Conservation (phyloP, 352 stramenopile species). For the Globisporangium alternatum region DNA sequence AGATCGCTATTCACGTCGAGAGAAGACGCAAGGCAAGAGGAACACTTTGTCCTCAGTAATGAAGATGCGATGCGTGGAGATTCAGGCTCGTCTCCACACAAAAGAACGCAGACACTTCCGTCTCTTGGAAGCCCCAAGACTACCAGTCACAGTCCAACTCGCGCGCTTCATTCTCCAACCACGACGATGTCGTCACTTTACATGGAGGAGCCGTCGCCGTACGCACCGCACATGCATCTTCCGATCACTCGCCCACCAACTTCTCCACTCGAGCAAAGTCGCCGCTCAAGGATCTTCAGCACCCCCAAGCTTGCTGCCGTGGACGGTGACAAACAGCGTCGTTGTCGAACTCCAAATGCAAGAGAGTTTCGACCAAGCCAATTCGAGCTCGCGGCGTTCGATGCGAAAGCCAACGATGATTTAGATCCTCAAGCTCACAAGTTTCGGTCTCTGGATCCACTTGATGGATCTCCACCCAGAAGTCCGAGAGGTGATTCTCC, state of each 20-base stretch:
- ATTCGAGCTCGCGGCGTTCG: constrained; percentile 5
- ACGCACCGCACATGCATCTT: constrained; percentile 37
- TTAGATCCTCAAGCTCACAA: neutral
- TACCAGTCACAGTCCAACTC: constrained; percentile 18
- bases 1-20: neutral
- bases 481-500: constrained; percentile 21
- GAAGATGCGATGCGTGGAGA: neutral
- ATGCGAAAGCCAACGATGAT: neutral
- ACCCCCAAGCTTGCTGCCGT: constrained; percentile 58
- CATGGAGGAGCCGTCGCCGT: constrained; percentile 46
- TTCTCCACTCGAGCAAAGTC: constrained; percentile 41
- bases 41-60: constrained; percentile 11
- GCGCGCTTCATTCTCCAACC: constrained; percentile 40
- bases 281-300: constrained; percentile 55
- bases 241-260: constrained; percentile 43
- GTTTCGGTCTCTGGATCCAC: constrained; percentile 25
- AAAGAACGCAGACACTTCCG: constrained; percentile 30
- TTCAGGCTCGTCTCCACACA: constrained; percentile 4
- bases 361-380: constrained; percentile 9
- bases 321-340: constrained; percentile 38
- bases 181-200: constrained; percentile 65
- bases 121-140: constrained; percentile 20
- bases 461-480: constrained; percentile 31
- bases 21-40: neutral
- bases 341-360: constrained; percentile 55